Base-by-base conservation (phyloP, 768 basidiomycete species). In the Podaxis pistillaris region DNA sequence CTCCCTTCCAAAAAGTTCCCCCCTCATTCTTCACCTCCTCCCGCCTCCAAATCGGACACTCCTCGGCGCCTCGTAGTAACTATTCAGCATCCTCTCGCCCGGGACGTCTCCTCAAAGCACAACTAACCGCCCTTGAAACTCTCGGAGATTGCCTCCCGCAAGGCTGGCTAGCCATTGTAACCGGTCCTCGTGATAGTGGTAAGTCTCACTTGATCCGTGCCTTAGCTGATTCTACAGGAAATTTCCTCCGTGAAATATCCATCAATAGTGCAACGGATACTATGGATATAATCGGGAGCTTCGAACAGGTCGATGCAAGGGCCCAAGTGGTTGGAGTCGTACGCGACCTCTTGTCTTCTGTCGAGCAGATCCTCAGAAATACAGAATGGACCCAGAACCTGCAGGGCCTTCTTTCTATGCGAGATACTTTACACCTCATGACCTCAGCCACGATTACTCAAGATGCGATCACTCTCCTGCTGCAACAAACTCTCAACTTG, bases 271-370 rank as follows among this genome's bases (percentile, higher is more conserved):
- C 92, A 6, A 94, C 93, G 2, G 97, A 99, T 72, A 92, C 95
- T 1, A 88, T 89, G 73, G 97, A 99, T 74, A 88, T 99, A 37
- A 77, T 99, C 49, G 97, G 97, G 37, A 90, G 92, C 72, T 98
- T 98, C 70, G 97, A 99, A 74, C 96, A 98, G 75, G 86, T 89
- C 28, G 91, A 94, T 71, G 58, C 71, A 40, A 74, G 73, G n/a
- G 75, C 77, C 38, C 80, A 79, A 17, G 63, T 78, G 33, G 58
- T 74, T 9, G 68, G 70, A 17, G 61, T 82, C 9, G 69, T 83
- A 11, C 75, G 81, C 33, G 74, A 81, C 17, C 66, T 81, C 4
- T 64, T 84, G 22, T 63, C 65, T 26, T 63, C 82, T 1, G 62
- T 81, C 2, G 78, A 84, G 28, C 62, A 66, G 7, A 69, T 75